Evolutionary conservation across 192 early-diverging fungal species (phyloP).

Genomic region (Gryganskiella cystojenkinii): DNA sequence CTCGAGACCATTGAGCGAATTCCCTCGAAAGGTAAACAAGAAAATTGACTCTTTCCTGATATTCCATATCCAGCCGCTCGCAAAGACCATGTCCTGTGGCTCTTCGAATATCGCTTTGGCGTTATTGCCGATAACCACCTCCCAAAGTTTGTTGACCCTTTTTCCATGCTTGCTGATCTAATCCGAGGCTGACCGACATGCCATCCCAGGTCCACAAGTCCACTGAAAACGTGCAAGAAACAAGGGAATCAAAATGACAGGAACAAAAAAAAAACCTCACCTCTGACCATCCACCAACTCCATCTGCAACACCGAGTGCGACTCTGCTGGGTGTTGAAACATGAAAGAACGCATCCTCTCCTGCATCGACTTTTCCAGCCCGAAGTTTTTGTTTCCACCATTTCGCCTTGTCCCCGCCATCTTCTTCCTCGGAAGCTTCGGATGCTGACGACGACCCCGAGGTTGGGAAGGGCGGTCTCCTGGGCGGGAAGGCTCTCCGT

Average conservation of each 20-base stretch:
- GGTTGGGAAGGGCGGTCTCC: neutral
- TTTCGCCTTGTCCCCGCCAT: constrained; percentile 6
- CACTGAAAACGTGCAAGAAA: too few relatives aligned
- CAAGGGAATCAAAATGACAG: too few relatives aligned
- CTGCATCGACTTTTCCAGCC: constrained; percentile 68
- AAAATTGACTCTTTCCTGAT: too few relatives aligned
- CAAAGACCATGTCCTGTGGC: too few relatives aligned
- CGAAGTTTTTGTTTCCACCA: constrained; percentile 59
- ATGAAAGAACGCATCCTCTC: constrained; percentile 71
- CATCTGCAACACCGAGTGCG: constrained; percentile 69
- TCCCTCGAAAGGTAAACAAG: too few relatives aligned
- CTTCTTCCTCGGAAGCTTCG: constrained; percentile 1
- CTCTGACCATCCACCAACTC: constrained; percentile 70
- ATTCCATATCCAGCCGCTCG: too few relatives aligned
- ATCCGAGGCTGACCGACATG: too few relatives aligned
- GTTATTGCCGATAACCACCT: neutral
- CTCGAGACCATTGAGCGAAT: too few relatives aligned
- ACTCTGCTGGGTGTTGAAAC: constrained; percentile 60
- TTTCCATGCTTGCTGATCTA: neutral
- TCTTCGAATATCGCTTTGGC: neutral
- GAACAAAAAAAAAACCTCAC: constrained; percentile 30
- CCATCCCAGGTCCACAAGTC: too few relatives aligned
- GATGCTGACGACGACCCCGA: neutral
- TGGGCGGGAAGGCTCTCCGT: neutral
- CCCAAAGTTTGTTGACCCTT: neutral